Percentiles rank a stretch among this genome's conserved stretches.
These are phyloP conservation scores for Raphidocelis subcapitata DNA, from an alignment of 139 green algal species.

Conservation along the genomic window DNA sequence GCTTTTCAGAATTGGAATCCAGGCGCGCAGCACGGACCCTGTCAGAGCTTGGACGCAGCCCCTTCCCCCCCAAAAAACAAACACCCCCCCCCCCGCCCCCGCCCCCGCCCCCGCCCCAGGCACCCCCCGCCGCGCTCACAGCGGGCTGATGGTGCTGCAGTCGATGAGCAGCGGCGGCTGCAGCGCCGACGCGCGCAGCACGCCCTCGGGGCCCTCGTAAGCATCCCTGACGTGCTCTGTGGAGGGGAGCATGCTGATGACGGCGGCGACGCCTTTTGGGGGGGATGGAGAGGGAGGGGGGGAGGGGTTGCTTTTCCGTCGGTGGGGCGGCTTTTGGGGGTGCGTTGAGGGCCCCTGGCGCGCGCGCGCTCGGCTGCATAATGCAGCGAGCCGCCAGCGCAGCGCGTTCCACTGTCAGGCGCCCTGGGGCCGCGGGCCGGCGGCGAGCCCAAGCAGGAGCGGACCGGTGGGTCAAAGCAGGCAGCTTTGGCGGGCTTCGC, in stretches of 20 bases:
- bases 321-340: not conserved
- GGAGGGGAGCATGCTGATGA: slow-evolving; percentile 35
- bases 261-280: slow-evolving; percentile 5
- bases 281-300: not conserved
- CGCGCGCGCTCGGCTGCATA: not conserved
- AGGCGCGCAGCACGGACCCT: too few species aligned
- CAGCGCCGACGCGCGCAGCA: slow-evolving; percentile 15
- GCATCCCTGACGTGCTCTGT: slow-evolving; percentile 24
- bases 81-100: too few species aligned
- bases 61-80: too few species aligned
- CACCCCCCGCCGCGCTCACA: not conserved
- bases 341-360: not conserved
- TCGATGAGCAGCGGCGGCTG: slow-evolving; percentile 32
- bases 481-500: too few species aligned
- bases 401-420: too few species aligned
- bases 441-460: too few species aligned
- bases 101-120: too few species aligned
- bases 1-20: too few species aligned
- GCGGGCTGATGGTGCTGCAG: slow-evolving; percentile 31
- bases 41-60: too few species aligned
- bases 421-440: too few species aligned
- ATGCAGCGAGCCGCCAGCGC: too few species aligned
- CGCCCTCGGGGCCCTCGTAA: slow-evolving; percentile 12
- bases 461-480: too few species aligned
- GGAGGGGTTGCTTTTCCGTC: not conserved